Evolutionary conservation across 306 rosid genomes (phyloP).

Genomic region (Hylodesmum podocarpum): DNA sequence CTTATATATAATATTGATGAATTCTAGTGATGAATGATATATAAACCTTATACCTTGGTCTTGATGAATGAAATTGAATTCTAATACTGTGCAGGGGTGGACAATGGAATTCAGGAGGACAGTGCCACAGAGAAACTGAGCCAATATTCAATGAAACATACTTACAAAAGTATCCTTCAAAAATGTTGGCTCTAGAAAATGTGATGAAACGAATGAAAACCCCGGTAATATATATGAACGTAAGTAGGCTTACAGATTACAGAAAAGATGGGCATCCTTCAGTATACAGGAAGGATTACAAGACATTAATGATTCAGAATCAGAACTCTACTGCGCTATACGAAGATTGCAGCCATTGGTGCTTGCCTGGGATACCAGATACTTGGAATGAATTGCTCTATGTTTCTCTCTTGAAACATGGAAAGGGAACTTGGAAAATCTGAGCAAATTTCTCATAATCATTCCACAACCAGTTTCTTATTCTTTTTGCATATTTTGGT

Average conservation of each 20-base stretch:
- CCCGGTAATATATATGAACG: conserved; percentile 64
- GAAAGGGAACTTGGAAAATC: conserved; percentile 32
- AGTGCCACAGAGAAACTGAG: conserved; percentile 64
- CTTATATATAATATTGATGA: too few species aligned
- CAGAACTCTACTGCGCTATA: neutral
- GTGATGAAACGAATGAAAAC: conserved; percentile 55
- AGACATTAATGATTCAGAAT: conserved; percentile 20
- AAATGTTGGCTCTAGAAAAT: conserved; percentile 65
- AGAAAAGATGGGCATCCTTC: conserved; percentile 89
- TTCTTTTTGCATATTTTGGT: neutral
- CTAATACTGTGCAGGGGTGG: conserved; percentile 63
- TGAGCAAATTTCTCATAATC: neutral
- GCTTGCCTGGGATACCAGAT: conserved; percentile 58
- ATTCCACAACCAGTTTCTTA: neutral
- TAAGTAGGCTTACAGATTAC: conserved; percentile 71
- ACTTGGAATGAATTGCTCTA: conserved; percentile 45
- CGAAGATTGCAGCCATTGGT: conserved; percentile 66
- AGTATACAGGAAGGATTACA: conserved; percentile 45
- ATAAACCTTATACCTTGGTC: too few species aligned
- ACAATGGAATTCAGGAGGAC: conserved; percentile 88
- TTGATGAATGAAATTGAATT: neutral
- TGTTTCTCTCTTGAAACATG: conserved; percentile 38
- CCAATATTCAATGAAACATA: conserved; percentile 59
- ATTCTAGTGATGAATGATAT: too few species aligned
- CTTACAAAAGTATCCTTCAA: conserved; percentile 56